Base-by-base conservation (phyloP, 805 yeast genomes). In the Candida dajiaensis region DNA sequence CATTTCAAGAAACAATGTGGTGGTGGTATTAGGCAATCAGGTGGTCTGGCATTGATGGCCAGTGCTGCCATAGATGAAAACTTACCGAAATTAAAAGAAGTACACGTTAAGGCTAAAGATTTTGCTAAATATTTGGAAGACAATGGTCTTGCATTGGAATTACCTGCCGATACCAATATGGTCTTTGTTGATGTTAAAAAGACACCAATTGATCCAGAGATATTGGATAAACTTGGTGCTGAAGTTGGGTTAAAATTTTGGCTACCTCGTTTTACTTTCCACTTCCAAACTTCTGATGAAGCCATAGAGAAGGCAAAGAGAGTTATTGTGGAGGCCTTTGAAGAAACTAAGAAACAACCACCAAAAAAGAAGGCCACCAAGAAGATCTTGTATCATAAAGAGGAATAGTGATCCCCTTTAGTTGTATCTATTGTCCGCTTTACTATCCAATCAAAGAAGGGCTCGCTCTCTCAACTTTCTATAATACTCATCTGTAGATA, bases 1-100 rank as follows among this genome's bases (percentile, higher is more conserved):
- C 95, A 89, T 68, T 85, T 89, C 71, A 85, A 85, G 57, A 90
- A 90, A 59, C 97, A 92, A 68, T 79, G 78, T 54, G 98, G 98
- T 61, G 97, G 97, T 55, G 97, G 97, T 50, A 79, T 90, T 42
- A 76, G 97, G 62, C 98, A 90, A 68, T 73, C 85, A 40, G 97
- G 97, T 42, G 64, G 86, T 60, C 70, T 90, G 51, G 72, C 95
- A 1, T 70, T 78, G 42, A 89, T 92, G 86, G 97, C 96, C 2
- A 64, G 72, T 8, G 72, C 73, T 42, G 95, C 95, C 18, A 72
- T 92, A 43, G 81, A 85, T 47, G 81, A 82, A 49, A 86, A 86
- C 61, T 69, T 78, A 26, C 72, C 78, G 44, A 74, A 71, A 46
- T 59, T 81, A 43, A 51, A 58, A 25, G 59, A 61, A 38, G 69